Evolutionary conservation across 352 stramenopile genomes (phyloP).

Genomic region (Phytophthora pini): DNA sequence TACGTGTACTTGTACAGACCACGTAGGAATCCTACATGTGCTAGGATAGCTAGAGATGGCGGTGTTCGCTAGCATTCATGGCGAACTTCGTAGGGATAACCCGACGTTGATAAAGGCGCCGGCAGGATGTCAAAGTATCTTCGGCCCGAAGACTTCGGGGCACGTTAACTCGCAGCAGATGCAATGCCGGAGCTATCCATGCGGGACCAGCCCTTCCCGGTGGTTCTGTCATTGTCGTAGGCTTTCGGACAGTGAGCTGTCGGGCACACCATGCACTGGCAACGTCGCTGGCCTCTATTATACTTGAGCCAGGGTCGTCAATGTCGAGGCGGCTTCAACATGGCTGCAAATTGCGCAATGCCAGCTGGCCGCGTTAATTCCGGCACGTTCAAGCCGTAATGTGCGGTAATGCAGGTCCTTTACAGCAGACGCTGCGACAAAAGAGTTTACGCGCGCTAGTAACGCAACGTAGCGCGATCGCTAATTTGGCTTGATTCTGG

Average conservation of each 20-base stretch:
- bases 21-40: too few relatives aligned
- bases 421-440: constrained; percentile 9
- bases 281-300: background rate
- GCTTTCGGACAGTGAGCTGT: constrained; percentile 3
- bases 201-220: background rate
- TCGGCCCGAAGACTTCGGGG: background rate
- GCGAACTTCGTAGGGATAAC: background rate
- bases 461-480: background rate
- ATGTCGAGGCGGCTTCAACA: background rate
- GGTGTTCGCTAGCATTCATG: background rate
- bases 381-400: background rate
- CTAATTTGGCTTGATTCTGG: constrained; percentile 17
- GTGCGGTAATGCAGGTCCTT: constrained; percentile 4
- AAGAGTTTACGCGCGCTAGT: constrained; percentile 12
- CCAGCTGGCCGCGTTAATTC: too few relatives aligned
- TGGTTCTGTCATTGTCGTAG: background rate
- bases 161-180: background rate
- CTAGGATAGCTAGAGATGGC: background rate
- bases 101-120: background rate
- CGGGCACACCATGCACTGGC: background rate
- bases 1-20: too few relatives aligned
- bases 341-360: too few relatives aligned
- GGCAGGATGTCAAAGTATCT: background rate
- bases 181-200: background rate
- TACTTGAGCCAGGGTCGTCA: constrained; percentile 1